Evolutionary conservation across 495 filamentous ascomycete genomes (phyloP), one percentile per base, ranked within the genome.

Genomic region (Penicillium coffeae): DNA sequence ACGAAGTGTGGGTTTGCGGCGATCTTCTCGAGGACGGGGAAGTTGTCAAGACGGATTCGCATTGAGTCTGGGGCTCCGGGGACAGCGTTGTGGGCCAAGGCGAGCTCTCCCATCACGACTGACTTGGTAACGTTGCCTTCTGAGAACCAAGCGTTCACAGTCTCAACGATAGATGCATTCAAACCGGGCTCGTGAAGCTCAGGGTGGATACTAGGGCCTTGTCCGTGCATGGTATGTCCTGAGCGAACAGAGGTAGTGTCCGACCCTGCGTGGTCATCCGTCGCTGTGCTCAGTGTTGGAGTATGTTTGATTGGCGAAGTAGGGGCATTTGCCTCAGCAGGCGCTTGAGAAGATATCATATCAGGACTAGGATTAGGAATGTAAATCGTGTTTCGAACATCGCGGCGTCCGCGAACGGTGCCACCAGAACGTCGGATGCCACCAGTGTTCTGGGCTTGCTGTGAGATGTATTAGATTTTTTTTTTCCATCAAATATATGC

Each of bases 171-270:
- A 8, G 94, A 97, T 5, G 90, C 84, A 59, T 91, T 95, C 33
- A 99, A 68, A 7, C 94, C 94, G 9, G 85, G 78, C 35, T 83
- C 79, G 45, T 84, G 79, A 64, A 96, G 78, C 12, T 97, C 90
- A 0, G 90, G 86, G 62, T 99, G 94, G 51, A 81, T 81, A 9
- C 83, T 72, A 22, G 80, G 59, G 27, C 74, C 77, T 14, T 70
- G 56, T 45, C 82, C 87, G 34, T 82, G 85, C 25, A 88, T 63
- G 2, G 92, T 95, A 41, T 88, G 86, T 6, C 86, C 86, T 13
- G 94, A 99, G 38, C 89, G 84, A 47, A 96, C 84, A 13, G 93
- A 97, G 33, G 88, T 89, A 8, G 90, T 94, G 61, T 97, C 94
- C 3, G 90, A 96, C 41, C 85, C 78, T 12, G 72, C 60, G 50